Evolutionary conservation across 768 basidiomycete genomes (phyloP).

Genomic region (Boletus barrowsii): DNA sequence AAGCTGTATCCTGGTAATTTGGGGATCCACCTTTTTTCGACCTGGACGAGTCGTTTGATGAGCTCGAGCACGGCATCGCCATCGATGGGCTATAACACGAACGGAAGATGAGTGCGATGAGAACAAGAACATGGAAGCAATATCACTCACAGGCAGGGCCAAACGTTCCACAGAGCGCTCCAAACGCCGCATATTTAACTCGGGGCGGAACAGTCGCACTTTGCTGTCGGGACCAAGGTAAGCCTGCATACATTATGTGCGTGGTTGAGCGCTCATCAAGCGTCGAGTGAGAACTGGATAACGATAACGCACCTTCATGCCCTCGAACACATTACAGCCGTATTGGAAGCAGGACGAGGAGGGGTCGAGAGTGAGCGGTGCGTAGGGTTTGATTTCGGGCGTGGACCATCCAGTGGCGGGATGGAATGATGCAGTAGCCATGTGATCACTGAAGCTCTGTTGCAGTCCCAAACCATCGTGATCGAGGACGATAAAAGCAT

Average conservation of each 20-base stretch:
- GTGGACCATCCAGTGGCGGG: constrained; percentile 64
- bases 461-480: too few species aligned
- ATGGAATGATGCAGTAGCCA: constrained; percentile 66
- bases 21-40: constrained; percentile 89
- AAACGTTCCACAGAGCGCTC: constrained; percentile 64
- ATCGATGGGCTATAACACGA: constrained; percentile 37
- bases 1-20: constrained; percentile 68
- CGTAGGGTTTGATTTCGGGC: constrained; percentile 73
- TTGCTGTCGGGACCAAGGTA: constrained; percentile 70
- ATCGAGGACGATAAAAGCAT: too few species aligned
- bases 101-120: too few species aligned
- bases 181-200: constrained; percentile 83
- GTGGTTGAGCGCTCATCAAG: too few species aligned
- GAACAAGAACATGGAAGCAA: too few species aligned
- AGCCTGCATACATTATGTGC: constrained; percentile 40
- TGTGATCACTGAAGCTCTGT: constrained; percentile 55
- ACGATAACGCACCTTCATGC: constrained; percentile 52
- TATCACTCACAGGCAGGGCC: constrained; percentile 59
- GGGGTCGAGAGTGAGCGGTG: constrained; percentile 57
- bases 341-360: constrained; percentile 58
- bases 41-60: constrained; percentile 61
- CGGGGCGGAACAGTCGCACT: constrained; percentile 76
- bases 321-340: constrained; percentile 57
- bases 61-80: constrained; percentile 46
- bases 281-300: too few species aligned